Evolutionary conservation across 177 flowering plant genomes (phyloP), one percentile per base, ranked within the genome.

Genomic region (Vitis hybrid): DNA sequence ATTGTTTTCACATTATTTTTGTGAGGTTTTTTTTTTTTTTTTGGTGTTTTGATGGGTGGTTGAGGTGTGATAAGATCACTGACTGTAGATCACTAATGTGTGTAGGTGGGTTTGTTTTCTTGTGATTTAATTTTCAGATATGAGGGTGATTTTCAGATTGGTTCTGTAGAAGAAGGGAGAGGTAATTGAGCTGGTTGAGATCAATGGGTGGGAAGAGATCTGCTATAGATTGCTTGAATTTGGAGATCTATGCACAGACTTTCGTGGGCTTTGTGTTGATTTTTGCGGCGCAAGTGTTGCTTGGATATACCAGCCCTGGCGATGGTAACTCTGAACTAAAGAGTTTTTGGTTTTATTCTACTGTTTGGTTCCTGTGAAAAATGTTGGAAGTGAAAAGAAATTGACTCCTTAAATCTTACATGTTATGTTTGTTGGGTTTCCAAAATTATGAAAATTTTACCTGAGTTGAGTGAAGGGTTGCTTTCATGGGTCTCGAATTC

Each of bases 241-340:
- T 77, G 80, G 74, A 76, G 82, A 85, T 81, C 81, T 77, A 21
- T 69, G 69, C 11, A 1, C 58, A 60, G 65, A 59, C 77, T 21
- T 62, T 80, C 51, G 13, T 87, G 21, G 76, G 80, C 63, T 65
- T 82, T 54, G 5, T 83, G 63, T 65, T 87, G 81, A 67, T 84
- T 54, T 84, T 67, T 32, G 52, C 70, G 2, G 74, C 80, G 2
- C 59, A 66, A 49, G 8, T 79, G 75, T 71, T 88, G 5, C 68
- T 40, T 71, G 94, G 84, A 21, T 67, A 23, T 50, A 90, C 97
- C 45, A 83, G 82, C 68, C 82, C 87, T 1, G 58, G 13, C 73
- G 97, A 91, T 64, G 93, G 93, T 91, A 81, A 81, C 71, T 18
- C 40, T 56, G 7, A 63, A 58, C 52, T 75, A 67, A 26, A 1